Conservation (phyloP, 805 yeast species). For the Candida lessepsii region DNA sequence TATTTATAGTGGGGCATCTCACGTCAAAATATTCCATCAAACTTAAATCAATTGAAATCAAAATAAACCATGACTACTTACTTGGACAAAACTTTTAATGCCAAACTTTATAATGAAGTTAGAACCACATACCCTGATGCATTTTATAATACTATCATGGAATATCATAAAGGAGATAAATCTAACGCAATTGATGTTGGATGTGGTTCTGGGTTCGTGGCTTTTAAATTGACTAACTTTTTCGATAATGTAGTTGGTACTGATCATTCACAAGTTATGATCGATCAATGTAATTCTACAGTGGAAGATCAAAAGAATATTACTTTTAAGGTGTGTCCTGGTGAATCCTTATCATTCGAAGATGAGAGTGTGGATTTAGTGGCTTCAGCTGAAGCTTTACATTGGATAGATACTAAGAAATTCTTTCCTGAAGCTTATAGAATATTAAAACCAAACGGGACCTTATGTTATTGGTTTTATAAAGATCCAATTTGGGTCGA, state of each 20-base stretch:
- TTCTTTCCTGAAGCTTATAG: conserved; percentile 52
- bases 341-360: conserved; percentile 23
- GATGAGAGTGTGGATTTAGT: conserved; percentile 50
- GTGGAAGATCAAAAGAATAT: conserved; percentile 20
- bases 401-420: conserved; percentile 67
- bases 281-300: conserved; percentile 25
- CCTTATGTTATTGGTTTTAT: conserved; percentile 77
- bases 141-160: conserved; percentile 29
- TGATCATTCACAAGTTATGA: conserved; percentile 49
- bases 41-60: no score
- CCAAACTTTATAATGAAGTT: conserved; percentile 33
- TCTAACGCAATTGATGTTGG: conserved; percentile 43
- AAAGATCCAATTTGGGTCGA: conserved; percentile 61
- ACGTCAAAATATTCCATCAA: no score
- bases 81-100: conserved; percentile 29
- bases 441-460: conserved; percentile 59
- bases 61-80: conserved; percentile 41
- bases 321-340: conserved; percentile 30
- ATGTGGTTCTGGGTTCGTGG: conserved; percentile 53
- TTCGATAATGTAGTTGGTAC: conserved; percentile 40
- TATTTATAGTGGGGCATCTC: no score
- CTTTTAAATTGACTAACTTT: conserved; percentile 33
- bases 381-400: conserved; percentile 83
- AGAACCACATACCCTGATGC: conserved; percentile 41
- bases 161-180: conserved; percentile 13